Percentiles rank a stretch among this genome's conserved stretches.
phyloP scores from a whole-genome alignment of 495 filamentous ascomycete genomes.

The Tuber calosporum region DNA sequence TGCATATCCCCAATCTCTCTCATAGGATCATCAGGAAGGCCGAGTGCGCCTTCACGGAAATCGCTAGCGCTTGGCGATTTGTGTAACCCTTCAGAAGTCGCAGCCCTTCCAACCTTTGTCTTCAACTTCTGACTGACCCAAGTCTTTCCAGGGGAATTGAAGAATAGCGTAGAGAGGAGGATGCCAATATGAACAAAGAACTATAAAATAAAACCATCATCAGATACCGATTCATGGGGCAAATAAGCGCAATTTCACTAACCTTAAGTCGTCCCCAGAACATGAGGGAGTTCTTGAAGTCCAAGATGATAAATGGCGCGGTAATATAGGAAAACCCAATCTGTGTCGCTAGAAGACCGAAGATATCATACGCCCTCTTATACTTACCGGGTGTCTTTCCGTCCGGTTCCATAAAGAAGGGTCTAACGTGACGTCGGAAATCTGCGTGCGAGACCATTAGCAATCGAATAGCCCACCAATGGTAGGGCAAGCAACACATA shows the following conservation, averaged over 20 bases:
- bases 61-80: conserved; percentile 23
- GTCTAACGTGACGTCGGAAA: conserved; percentile 79
- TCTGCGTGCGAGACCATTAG: conserved; percentile 48
- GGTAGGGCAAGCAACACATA: conserved; percentile 45
- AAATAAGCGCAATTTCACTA: background rate
- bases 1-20: conserved; percentile 74
- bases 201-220: conserved; percentile 45
- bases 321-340: conserved; percentile 71
- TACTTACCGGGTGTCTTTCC: conserved; percentile 56
- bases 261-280: conserved; percentile 65
- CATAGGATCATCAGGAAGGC: conserved; percentile 68
- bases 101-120: conserved; percentile 36
- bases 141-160: conserved; percentile 66
- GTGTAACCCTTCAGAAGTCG: conserved; percentile 29
- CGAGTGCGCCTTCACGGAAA: conserved; percentile 50
- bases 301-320: conserved; percentile 75
- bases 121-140: conserved; percentile 56
- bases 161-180: conserved; percentile 60
- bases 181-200: conserved; percentile 73
- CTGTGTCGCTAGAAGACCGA: conserved; percentile 74
- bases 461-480: background rate
- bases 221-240: background rate
- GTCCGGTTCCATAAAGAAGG: conserved; percentile 77
- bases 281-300: conserved; percentile 56
- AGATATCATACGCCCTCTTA: conserved; percentile 82